Conservation (phyloP, 2,329 filamentous ascomycete genomes). For the Ilyonectria robusta region DNA sequence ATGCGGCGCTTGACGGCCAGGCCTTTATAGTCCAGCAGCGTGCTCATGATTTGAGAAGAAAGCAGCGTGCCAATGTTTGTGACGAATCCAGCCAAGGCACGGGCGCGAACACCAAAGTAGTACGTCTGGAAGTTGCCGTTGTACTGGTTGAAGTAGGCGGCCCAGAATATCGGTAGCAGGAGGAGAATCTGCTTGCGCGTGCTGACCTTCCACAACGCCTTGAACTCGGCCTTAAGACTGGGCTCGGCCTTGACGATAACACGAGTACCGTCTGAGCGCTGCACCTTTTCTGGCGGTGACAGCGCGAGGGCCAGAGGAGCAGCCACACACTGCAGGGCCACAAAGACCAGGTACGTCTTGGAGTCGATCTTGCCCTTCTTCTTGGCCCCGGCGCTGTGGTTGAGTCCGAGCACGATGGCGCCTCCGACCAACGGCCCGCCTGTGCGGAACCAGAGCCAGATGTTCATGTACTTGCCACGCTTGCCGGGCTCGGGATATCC, state of each 20-base stretch:
- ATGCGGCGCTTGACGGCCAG: constrained; percentile 52
- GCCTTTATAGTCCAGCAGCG: constrained; percentile 22
- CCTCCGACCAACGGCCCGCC: constrained; percentile 23
- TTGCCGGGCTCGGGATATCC: constrained; percentile 55
- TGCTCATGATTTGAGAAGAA: constrained; percentile 24
- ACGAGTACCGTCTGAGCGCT: constrained; percentile 18
- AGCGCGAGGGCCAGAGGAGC: constrained; percentile 23
- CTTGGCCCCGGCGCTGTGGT: constrained; percentile 52
- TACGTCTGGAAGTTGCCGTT: constrained; percentile 20
- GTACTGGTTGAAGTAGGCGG: constrained; percentile 28
- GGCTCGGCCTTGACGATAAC: constrained; percentile 19
- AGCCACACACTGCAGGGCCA: constrained; percentile 23
- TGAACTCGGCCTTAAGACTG: constrained; percentile 20
- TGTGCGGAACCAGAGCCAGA: constrained; percentile 29
- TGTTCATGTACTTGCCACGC: constrained; percentile 26
- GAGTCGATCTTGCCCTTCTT: constrained; percentile 38
- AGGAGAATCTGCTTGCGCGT: constrained; percentile 23
- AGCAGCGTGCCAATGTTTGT: constrained; percentile 24
- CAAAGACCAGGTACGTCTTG: constrained; percentile 38
- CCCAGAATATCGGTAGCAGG: constrained; percentile 20
- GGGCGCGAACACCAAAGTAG: constrained; percentile 31
- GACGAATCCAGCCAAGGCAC: constrained; percentile 22
- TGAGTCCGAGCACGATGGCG: constrained; percentile 61
- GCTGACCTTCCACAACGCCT: constrained; percentile 7
- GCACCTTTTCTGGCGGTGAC: constrained; percentile 25